phyloP scores from a whole-genome alignment of 768 basidiomycete genomes.

The Phaffia tasmanica region DNA sequence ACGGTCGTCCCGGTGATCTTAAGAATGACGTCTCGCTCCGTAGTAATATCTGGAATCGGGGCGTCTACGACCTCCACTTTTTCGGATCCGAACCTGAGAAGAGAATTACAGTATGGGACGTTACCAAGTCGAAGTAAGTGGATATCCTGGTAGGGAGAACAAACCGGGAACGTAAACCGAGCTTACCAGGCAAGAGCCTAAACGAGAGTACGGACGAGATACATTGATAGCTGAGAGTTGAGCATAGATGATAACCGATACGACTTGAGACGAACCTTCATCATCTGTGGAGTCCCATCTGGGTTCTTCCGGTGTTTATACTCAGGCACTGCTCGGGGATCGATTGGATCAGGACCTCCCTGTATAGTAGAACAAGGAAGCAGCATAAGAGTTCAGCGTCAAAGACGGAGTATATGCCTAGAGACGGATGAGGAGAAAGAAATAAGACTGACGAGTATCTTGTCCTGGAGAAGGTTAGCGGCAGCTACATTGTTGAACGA shows the following conservation, averaged over 20 bases:
- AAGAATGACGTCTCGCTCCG: slow-evolving; percentile 64
- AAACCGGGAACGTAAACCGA: neutral
- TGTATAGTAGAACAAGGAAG: neutral
- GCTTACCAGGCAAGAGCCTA: slow-evolving; percentile 19
- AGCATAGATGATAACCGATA: no score
- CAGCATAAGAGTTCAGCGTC: neutral
- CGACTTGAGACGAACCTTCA: neutral
- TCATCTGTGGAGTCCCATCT: slow-evolving; percentile 11
- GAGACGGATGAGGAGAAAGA: neutral
- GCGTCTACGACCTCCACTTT: slow-evolving; percentile 44
- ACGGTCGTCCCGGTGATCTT: slow-evolving; percentile 59
- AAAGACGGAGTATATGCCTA: neutral
- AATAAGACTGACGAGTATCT: slow-evolving; percentile 20
- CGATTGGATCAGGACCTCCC: no score
- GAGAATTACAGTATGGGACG: slow-evolving; percentile 49
- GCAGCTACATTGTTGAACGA: slow-evolving; percentile 11
- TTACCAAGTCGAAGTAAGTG: slow-evolving; percentile 53
- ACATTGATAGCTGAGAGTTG: no score
- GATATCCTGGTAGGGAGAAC: neutral
- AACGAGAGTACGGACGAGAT: no score
- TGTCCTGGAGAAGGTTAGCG: slow-evolving; percentile 23
- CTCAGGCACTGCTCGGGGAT: no score
- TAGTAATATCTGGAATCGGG: slow-evolving; percentile 51
- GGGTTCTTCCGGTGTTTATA: slow-evolving; percentile 18
- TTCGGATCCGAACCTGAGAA: slow-evolving; percentile 42